These are phyloP conservation scores for Alliaria petiolata DNA, from an alignment of 345 rosid genomes.

Conservation along the genomic window DNA sequence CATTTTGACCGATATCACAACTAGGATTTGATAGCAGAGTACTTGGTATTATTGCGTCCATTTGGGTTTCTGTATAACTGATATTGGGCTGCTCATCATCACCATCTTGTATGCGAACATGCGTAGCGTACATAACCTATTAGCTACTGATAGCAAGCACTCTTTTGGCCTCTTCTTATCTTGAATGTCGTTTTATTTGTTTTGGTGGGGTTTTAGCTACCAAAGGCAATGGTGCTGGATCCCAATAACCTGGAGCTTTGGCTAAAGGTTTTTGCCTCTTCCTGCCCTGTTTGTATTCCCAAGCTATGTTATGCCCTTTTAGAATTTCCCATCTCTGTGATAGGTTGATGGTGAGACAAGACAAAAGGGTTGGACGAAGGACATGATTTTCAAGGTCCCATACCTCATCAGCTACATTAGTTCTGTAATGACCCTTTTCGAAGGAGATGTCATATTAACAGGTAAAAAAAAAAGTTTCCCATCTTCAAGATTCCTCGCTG, in stretches of 20 bases:
- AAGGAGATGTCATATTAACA: conserved; percentile 89
- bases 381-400: conserved; percentile 86
- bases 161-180: neutral
- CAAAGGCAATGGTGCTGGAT: conserved; percentile 60
- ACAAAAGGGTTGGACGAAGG: conserved; percentile 78
- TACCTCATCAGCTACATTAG: conserved; percentile 87
- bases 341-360: conserved; percentile 79
- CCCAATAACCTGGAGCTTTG: conserved; percentile 84
- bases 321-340: neutral
- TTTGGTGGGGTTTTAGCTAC: conserved; percentile 38
- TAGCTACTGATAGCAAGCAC: neutral
- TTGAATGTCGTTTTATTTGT: neutral
- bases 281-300: neutral
- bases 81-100: neutral
- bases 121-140: neutral
- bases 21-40: neutral
- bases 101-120: neutral
- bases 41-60: neutral
- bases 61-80: neutral
- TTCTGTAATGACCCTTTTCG: conserved; percentile 79
- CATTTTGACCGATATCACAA: neutral
- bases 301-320: conserved; percentile 5
- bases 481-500: neutral
- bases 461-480: conserved; percentile 37
- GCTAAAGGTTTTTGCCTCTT: conserved; percentile 58